Evolutionary conservation across 2,329 filamentous ascomycete species (phyloP).

Genomic region (Balansia obtecta): DNA sequence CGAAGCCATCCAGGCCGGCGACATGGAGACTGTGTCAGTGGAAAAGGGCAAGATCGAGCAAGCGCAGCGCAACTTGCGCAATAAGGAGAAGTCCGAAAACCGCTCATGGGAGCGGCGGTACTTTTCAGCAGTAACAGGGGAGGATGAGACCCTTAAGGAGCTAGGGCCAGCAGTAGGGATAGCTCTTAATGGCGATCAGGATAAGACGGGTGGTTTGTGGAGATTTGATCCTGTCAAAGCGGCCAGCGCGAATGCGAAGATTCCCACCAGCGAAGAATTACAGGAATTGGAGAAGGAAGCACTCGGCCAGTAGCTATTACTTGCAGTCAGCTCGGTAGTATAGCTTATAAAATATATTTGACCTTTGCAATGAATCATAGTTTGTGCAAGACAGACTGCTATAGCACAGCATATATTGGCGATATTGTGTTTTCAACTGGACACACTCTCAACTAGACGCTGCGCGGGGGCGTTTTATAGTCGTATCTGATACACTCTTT

Average conservation of each 20-base stretch:
- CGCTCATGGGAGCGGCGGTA: constrained; percentile 73
- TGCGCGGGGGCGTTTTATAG: no score
- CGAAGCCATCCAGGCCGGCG: constrained; percentile 63
- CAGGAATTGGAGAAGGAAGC: constrained; percentile 32
- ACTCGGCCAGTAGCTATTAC: constrained; percentile 22
- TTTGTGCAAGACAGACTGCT: no score
- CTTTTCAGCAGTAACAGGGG: constrained; percentile 46
- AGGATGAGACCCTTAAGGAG: constrained; percentile 31
- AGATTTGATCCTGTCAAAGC: constrained; percentile 40
- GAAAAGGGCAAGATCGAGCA: constrained; percentile 90
- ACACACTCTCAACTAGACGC: no score
- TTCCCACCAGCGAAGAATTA: constrained; percentile 26
- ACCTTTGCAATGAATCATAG: no score
- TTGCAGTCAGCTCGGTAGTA: background rate
- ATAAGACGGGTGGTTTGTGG: constrained; percentile 51
- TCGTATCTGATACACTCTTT: no score
- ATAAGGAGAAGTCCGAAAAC: constrained; percentile 62
- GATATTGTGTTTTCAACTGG: no score
- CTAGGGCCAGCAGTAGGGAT: constrained; percentile 36
- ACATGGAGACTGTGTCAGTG: constrained; percentile 66
- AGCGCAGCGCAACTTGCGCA: constrained; percentile 63
- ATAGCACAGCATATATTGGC: no score
- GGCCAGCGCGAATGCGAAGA: constrained; percentile 22
- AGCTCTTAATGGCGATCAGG: constrained; percentile 37
- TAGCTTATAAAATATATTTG: background rate